A percentile compares a stretch with the other conserved stretches of the same genome.
These are phyloP conservation scores for Didymella lethalis DNA, from an alignment of 2,329 filamentous ascomycete genomes.

Conservation along the genomic window DNA sequence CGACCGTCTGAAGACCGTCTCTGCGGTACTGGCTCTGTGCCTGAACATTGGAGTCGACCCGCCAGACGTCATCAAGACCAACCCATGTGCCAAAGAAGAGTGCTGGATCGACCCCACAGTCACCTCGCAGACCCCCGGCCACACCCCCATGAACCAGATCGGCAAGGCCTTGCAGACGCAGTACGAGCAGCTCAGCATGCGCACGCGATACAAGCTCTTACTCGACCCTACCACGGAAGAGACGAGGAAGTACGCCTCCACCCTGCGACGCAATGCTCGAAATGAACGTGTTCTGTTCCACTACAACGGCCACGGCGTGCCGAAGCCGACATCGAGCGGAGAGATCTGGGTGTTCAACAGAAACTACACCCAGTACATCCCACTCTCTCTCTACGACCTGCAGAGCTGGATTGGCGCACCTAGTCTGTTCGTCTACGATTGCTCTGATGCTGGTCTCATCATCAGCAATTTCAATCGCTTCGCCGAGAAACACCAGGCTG, in stretches of 20 bases:
- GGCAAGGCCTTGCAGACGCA: constrained; percentile 95
- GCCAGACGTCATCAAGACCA: constrained; percentile 95
- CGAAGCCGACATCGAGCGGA: constrained; percentile 91
- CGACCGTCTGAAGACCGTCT: constrained; percentile 95
- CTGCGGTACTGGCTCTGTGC: constrained; percentile 90
- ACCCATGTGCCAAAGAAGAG: constrained; percentile 89
- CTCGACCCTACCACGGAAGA: constrained; percentile 96
- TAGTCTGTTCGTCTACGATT: constrained; percentile 97
- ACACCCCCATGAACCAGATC: constrained; percentile 90
- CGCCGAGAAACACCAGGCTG: constrained; percentile 91
- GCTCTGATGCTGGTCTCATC: constrained; percentile 94
- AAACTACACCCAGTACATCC: constrained; percentile 98
- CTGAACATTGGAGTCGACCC: constrained; percentile 98
- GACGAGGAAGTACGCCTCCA: constrained; percentile 94
- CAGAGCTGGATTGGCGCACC: constrained; percentile 96
- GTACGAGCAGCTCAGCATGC: constrained; percentile 92
- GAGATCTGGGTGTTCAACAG: constrained; percentile 99
- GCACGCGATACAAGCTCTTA: constrained; percentile 97
- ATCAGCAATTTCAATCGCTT: constrained; percentile 94
- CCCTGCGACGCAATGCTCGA: constrained; percentile 88
- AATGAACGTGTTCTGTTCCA: constrained; percentile 97
- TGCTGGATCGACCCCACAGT: constrained; percentile 95
- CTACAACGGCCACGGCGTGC: constrained; percentile 98
- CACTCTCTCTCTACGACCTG: constrained; percentile 91
- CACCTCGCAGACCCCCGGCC: constrained; percentile 71